Evolutionary conservation across 805 yeast species (phyloP), one percentile per base, ranked within the genome.

Genomic region (Saccharomycodes ludwigii): DNA sequence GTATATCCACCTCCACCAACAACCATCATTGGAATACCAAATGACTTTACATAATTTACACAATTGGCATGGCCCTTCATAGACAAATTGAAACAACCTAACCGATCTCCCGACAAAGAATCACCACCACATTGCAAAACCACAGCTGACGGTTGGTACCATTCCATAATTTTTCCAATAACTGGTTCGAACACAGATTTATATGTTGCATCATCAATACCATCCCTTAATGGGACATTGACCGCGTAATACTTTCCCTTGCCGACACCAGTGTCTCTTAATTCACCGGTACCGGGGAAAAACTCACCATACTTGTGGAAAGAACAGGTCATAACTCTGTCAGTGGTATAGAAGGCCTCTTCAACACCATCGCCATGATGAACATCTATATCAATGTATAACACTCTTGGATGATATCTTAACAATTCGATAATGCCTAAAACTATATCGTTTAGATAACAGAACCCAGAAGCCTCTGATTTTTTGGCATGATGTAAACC

Each of bases 341-440:
- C 97, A 2, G 95, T 82, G 12, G 91, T 72, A 59, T 88, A 82
- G 50, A 88, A 88, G 1, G 96, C 96, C 56, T 88, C 97, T 55
- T 88, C 95, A 13, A 88, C 97, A 41, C 97, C 97, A 56, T 88
- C 97, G 27, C 97, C 97, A 50, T 88, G 97, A 54, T 88, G 97
- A 10, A 88, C 71, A 54, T 88, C 97, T 35, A 85, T 86, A 56
- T 88, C 97, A 33, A 88, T 81, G 53, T 88, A 88, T 51, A 88
- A 64, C 6, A 88, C 95, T 41, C 97, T 69, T 25, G 95, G 91
- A 56, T 86, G 95, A 41, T 82, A 84, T 32, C 95, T 63, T 38
- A 88, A 62, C 25, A 88, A 64, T 52, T 88, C 84, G 39, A 88
- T 63, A 26, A 86, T 83, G 29, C 94, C 84, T 29, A 88, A 62